Evolutionary conservation across 2,329 filamentous ascomycete genomes (phyloP), one percentile per base, ranked within the genome.

Genomic region (Bipolaris cookei): DNA sequence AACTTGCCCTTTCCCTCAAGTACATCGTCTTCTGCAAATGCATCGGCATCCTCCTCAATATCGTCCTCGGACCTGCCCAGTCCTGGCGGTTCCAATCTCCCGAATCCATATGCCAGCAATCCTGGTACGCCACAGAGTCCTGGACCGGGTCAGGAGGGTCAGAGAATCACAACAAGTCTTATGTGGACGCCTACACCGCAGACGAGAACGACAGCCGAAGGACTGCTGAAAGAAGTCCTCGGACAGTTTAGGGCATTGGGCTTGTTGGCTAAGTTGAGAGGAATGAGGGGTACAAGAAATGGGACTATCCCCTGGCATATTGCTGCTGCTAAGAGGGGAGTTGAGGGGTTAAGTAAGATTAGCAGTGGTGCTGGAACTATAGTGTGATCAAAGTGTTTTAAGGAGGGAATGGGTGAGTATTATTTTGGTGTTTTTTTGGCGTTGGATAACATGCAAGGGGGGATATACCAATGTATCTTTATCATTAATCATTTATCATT

Each of bases 251-350:
- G 90, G 41, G 86, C 84, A 0, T 72, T 95, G 60, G 88, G 87
- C 0, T 85, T 90, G 16, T 71, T 95, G 65, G 90, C 89, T 1
- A 83, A 86, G 61, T 84, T 87, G 20, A 84, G 88, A 58, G 89
- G 67, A 79, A 87, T 68, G 83, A 86, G 67, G 76, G 81, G 58
- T 80, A 86, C 59, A 51, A 81, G 78, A 46, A 86, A 88, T 68
- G 78, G 78, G 14, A 82, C 87, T n/a, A 79, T 90, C 66, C 91
- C 91, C 16, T 91, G 90, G 89, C 91, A 94, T 80, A 79, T 94
- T 58, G 88, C 86, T 11, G 88, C 85, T 16, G 90, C 87, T 2
- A 84, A 89, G 75, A 89, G 88, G 76, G 89, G 85, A 2, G 86
- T 87, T 3, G 81, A 85, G 71, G 88, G 84, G 18, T 75, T 94